Evolutionary conservation across 2,329 filamentous ascomycete genomes (phyloP), one percentile per base, ranked within the genome.

Genomic region (Colletotrichum truncatum): DNA sequence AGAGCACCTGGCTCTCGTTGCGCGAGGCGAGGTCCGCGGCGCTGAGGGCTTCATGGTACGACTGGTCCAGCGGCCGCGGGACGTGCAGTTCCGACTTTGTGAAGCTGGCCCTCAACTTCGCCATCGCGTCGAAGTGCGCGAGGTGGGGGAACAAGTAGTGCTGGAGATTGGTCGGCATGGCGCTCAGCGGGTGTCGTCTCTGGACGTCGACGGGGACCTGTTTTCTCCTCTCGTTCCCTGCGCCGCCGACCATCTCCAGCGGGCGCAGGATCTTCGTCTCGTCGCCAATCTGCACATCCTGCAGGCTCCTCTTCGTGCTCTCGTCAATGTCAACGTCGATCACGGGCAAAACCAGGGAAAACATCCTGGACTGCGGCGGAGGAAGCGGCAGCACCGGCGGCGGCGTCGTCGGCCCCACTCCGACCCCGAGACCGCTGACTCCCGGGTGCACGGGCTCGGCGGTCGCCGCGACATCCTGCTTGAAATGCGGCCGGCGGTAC

Each of bases 261-360:
- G 58, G 63, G 4, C 41, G 43, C 6, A 46, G 18, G 8, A 58
- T 4, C 49, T 39, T 51, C 14, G 53, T 21, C 51, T 66, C 64
- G 45, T 66, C 60, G 0, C 59, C 64, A 8, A 66, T 64, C 34
- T 66, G 63, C 23, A 66, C 63, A 9, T 66, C 53, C 45, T 53
- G 64, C 3, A 66, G 64, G 7, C 26, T 64, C 30, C 26, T 26
- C 16, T 64, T 66, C 14, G 67, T 68, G 7, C 43, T 45, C 36
- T 69, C 65, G 48, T 69, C 67, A 1, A 69, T 68, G 16, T 69
- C 67, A 18, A 69, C 67, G 32, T 69, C 67, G 4, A 69, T 57
- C 1, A 69, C 66, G 4, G 67, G 67, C 10, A 69, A 25, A 1
- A 69, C 67, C 6, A 69, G 49, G 7, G 67, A 69, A 32, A 69